phyloP scores from a whole-genome alignment of 2,329 filamentous ascomycete genomes.

The Sporothrix pseudoabietina region DNA sequence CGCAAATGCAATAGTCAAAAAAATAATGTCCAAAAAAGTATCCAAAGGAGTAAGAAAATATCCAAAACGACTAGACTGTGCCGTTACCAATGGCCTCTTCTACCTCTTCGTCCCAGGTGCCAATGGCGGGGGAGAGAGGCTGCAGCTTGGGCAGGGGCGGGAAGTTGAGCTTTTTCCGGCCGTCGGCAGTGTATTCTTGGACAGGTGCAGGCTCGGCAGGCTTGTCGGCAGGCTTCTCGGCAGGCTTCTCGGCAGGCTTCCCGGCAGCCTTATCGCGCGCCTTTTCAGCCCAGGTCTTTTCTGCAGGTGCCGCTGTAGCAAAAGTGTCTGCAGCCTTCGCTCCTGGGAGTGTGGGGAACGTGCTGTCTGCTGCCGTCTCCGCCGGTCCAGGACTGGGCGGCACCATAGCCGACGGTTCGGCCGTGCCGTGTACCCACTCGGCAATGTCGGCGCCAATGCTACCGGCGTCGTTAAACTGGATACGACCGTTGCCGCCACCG shows the following conservation, averaged over 20 bases:
- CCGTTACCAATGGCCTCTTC: conserved; percentile 48
- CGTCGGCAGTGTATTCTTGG: neutral
- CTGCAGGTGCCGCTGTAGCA: neutral
- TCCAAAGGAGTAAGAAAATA: neutral
- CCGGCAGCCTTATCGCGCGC: neutral
- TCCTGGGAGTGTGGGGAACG: conserved; percentile 46
- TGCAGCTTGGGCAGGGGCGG: conserved; percentile 34
- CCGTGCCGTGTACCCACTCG: conserved; percentile 34
- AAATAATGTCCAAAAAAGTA: neutral
- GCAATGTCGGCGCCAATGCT: conserved; percentile 34
- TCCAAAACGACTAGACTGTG: conserved; percentile 3
- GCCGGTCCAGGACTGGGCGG: conserved; percentile 40
- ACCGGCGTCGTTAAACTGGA: conserved; percentile 33
- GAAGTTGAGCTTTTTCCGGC: conserved; percentile 30
- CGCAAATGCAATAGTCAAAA: neutral
- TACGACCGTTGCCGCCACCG: conserved; percentile 35
- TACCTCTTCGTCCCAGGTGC: conserved; percentile 63
- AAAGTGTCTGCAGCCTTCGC: neutral
- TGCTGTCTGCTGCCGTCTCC: conserved; percentile 40
- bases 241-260: conserved; percentile 21
- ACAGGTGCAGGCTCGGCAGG: conserved; percentile 27
- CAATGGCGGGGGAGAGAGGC: conserved; percentile 45
- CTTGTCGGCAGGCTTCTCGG: neutral
- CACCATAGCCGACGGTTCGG: conserved; percentile 33
- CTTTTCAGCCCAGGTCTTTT: neutral